phyloP scores from a whole-genome alignment of 2,329 filamentous ascomycete species.

The Aureobasidium vineae region DNA sequence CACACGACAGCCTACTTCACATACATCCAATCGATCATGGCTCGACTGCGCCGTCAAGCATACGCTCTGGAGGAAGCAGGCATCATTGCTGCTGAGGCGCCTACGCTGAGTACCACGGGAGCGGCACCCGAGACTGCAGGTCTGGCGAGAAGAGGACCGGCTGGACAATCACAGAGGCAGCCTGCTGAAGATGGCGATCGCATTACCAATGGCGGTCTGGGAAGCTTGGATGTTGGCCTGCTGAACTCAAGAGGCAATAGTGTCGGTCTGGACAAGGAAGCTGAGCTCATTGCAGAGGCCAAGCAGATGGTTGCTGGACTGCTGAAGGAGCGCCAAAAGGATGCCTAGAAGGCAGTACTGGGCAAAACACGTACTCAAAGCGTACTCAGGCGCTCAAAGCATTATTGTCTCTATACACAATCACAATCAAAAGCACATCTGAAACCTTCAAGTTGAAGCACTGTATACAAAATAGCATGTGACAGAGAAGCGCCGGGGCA shows the following conservation, averaged over 20 bases:
- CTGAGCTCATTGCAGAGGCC: slow-evolving; percentile 69
- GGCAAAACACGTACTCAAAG: neutral
- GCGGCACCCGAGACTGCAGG: slow-evolving; percentile 26
- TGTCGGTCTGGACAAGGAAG: slow-evolving; percentile 79
- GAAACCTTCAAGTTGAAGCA: neutral
- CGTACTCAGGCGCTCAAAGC: neutral
- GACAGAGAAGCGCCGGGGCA: neutral
- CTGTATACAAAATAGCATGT: slow-evolving; percentile 5
- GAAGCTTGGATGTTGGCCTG: slow-evolving; percentile 76
- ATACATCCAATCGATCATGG: slow-evolving; percentile 70
- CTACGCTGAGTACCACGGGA: slow-evolving; percentile 37
- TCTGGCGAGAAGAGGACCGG: slow-evolving; percentile 24
- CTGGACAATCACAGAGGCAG: slow-evolving; percentile 23
- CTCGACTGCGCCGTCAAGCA: slow-evolving; percentile 71
- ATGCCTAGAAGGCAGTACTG: neutral
- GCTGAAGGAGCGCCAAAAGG: slow-evolving; percentile 21
- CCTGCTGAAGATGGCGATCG: slow-evolving; percentile 32
- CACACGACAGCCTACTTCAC: slow-evolving; percentile 63
- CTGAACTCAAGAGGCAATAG: slow-evolving; percentile 82
- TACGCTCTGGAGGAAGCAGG: slow-evolving; percentile 78
- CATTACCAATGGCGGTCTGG: slow-evolving; percentile 49
- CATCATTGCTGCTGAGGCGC: slow-evolving; percentile 58
- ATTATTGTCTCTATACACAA: neutral
- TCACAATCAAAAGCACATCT: neutral
- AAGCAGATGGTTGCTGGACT: slow-evolving; percentile 53